Base-by-base conservation (phyloP, 805 yeast genomes). In the Ogataea nonfermentans region DNA sequence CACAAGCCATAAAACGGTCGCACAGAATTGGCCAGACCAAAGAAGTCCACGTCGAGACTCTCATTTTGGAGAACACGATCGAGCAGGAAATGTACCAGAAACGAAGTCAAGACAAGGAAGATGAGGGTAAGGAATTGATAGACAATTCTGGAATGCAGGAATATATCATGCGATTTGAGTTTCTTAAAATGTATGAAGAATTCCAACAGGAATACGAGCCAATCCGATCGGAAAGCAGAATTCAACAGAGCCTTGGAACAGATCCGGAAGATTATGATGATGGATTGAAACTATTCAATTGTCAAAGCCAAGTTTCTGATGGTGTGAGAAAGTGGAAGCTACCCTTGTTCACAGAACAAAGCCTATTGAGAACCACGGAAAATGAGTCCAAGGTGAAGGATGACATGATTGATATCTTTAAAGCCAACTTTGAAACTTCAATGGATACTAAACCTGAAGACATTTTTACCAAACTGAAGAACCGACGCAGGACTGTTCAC, bases 1-100 rank as follows among this genome's bases (percentile, higher is more conserved):
- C 88, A 0, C 89, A 82, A 51, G 88, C 88, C 1, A 79, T 82
- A 33, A 81, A 83, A 48, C 73, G 90, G 63, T 83, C 88, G 0
- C 90, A 82, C 59, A 71, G 89, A 59, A 82, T 82, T 55, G 89
- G 90, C 0, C 89, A 82, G 48, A 64, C 67, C 0, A 62, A 68
- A n/a, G 76, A 76, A 14, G 88, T 82, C 0, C 62, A 58, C 54
- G 89, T 82, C n/a, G 88, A 82, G 52, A 82, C 88, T 0, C 59
- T 82, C 41, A 74, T 82, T 3, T 55, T 82, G 49, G 63, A 70
- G 36, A 79, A 74, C 4, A 82, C 88, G 0, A 65, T 82, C 32
- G 89, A 82, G 48, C 84, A 81, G 56, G 83, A 79, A 48, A 79
- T 82, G 68, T 80, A 78, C 56, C 70, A 62, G 29, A 58, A 57